Evolutionary conservation across 441 rosid genomes (phyloP), one percentile per base, ranked within the genome.

Genomic region (Isatis lusitanica): DNA sequence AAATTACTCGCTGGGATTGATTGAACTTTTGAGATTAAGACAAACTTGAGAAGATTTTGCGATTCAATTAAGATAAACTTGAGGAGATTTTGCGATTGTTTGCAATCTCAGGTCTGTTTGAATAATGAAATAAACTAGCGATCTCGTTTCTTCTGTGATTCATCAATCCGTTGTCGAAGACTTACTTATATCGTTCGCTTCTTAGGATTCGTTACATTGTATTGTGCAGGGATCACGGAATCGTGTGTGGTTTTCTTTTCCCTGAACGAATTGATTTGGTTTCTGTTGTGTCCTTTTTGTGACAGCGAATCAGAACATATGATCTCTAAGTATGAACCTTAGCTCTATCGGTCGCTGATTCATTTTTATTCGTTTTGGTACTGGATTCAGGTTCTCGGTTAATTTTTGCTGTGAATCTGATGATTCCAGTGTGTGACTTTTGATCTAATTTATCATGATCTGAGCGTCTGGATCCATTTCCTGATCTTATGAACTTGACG

Each of bases 81-180:
- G 24, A 21, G 24, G 40, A 15, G 50, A 17, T 8, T 50, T 17
- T 26, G 43, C 7, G 40, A 68, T 68, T 61, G 68, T 68, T 68
- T 52, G 39, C 21, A 13, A 68, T 75, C 74, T 69, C 74, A 75
- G 79, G 69, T 75, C 74, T 75, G 63, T 56, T 53, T 73, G 24
- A 55, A 13, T 28, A 36, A 7, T 36, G 9, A 33, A 2, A 58
- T 8, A 12, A 47, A 18, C 7, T 39, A 66, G 61, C 60, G 46
- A 58, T 74, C 63, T 40, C 10, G 63, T 43, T 62, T 33, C 31
- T 61, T 62, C 18, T 61, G 40, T 61, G 64, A 61, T 61, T 38
- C 40, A 8, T 53, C 65, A 36, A 26, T 33, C 39, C 11, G 15
- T 39, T 52, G 2, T 26, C 9, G 30, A 16, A 33, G 43, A 65